Percentiles rank a stretch among this genome's conserved stretches.
phyloP scores from a whole-genome alignment of 768 basidiomycete species.

The Rhodosporidiobolus sp. region DNA sequence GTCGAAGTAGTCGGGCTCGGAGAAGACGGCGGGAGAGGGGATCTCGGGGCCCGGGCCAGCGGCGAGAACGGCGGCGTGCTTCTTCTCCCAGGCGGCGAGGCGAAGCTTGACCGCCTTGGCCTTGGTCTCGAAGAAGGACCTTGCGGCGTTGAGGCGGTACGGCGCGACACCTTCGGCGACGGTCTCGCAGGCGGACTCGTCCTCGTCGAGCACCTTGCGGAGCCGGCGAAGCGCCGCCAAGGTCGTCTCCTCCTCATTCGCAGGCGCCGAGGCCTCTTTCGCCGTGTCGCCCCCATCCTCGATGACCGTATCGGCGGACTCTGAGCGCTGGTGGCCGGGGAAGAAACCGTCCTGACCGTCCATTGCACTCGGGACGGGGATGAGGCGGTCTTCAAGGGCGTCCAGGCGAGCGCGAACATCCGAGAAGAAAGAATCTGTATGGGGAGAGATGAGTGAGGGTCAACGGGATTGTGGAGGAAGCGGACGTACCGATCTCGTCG shows the following conservation, averaged over 20 bases:
- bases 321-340: background rate
- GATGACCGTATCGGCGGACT: background rate
- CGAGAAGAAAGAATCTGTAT: constrained; percentile 11
- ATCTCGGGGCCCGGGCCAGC: background rate
- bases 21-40: background rate
- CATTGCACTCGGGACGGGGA: background rate
- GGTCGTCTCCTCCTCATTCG: background rate
- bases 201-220: background rate
- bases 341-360: background rate
- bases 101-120: constrained; percentile 9
- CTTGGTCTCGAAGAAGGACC: constrained; percentile 2
- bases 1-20: constrained; percentile 20
- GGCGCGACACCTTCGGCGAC: background rate
- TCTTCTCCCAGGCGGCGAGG: constrained; percentile 16
- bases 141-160: constrained; percentile 11
- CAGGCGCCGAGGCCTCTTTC: background rate
- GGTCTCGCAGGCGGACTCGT: background rate
- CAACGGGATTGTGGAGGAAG: background rate
- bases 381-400: background rate
- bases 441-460: background rate
- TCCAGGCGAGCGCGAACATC: background rate
- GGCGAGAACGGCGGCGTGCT: constrained; percentile 9
- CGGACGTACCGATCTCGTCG: constrained; percentile 15
- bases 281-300: background rate
- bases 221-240: background rate